Evolutionary conservation across 345 rosid species (phyloP).

Genomic region (Sisymbrium altissimum): DNA sequence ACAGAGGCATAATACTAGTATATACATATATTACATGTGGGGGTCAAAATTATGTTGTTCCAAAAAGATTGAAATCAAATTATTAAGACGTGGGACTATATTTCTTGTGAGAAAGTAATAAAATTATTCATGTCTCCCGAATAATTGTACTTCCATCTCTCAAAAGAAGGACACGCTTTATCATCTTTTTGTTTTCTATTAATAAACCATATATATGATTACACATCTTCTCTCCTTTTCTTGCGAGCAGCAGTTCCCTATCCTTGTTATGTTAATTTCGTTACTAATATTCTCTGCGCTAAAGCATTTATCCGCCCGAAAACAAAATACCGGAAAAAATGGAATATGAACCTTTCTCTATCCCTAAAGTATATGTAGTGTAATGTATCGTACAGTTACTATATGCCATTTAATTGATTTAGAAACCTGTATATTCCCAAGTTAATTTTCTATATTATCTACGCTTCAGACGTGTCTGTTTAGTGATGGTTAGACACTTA

Average conservation of each 20-base stretch:
- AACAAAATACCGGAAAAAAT: neutral
- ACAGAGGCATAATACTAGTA: too few relatives aligned
- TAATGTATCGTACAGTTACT: neutral
- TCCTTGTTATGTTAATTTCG: neutral
- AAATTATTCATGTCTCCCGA: conserved; percentile 14
- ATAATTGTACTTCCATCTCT: conserved; percentile 30
- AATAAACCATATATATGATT: neutral
- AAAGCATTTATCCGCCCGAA: neutral
- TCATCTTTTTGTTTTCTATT: neutral
- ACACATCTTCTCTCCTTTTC: neutral
- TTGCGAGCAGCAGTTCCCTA: neutral
- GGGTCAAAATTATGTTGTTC: conserved; percentile 28
- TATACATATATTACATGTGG: neutral
- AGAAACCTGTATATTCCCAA: neutral
- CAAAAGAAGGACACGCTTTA: conserved; percentile 27
- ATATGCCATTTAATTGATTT: neutral
- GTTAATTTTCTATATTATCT: conserved; percentile 16
- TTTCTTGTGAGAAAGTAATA: conserved; percentile 9
- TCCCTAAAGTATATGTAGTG: neutral
- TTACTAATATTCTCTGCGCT: neutral
- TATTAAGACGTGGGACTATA: conserved; percentile 30
- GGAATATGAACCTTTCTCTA: neutral
- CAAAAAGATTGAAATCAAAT: conserved; percentile 21
- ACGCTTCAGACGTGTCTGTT: conserved; percentile 8
- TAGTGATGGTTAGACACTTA: neutral